These are phyloP conservation scores for Pneumocystis murina DNA, from an alignment of 1,139 yeast species.

Conservation along the genomic window DNA sequence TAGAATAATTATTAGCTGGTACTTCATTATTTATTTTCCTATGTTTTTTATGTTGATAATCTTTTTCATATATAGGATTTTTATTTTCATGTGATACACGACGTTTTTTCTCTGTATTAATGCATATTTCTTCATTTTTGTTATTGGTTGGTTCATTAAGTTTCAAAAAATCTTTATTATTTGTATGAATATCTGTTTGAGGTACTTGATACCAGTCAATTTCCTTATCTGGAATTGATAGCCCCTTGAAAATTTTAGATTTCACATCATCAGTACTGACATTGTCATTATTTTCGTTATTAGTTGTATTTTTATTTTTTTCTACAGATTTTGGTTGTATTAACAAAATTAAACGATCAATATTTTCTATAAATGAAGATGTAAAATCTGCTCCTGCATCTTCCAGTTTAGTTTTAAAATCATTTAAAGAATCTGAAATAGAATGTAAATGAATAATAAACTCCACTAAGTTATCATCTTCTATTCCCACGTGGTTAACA, in stretches of 20 bases:
- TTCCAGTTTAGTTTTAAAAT: constrained; percentile 32
- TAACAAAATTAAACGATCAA: constrained; percentile 26
- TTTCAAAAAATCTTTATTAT: constrained; percentile 7
- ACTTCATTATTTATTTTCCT: background rate
- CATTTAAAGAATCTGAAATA: constrained; percentile 24
- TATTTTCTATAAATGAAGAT: constrained; percentile 27
- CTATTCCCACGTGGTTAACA: constrained; percentile 16
- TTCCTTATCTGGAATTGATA: constrained; percentile 9
- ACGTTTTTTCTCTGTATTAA: background rate
- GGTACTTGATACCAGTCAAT: constrained; percentile 5
- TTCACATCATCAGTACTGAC: constrained; percentile 1
- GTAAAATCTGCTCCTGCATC: constrained; percentile 56
- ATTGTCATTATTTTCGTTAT: background rate
- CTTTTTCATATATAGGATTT: constrained; percentile 1
- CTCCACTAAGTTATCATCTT: constrained; percentile 40
- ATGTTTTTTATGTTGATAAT: constrained; percentile 3
- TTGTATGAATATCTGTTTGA: background rate
- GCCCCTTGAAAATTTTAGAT: constrained; percentile 11
- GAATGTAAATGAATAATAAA: constrained; percentile 40
- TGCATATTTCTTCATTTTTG: background rate
- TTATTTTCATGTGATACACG: constrained; percentile 1
- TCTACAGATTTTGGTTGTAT: constrained; percentile 21
- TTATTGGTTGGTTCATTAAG: background rate
- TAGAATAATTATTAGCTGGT: background rate
- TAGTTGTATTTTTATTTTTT: background rate